Base-by-base conservation (phyloP, 2,329 filamentous ascomycete genomes). In the Pseudopithomyces maydicus region DNA sequence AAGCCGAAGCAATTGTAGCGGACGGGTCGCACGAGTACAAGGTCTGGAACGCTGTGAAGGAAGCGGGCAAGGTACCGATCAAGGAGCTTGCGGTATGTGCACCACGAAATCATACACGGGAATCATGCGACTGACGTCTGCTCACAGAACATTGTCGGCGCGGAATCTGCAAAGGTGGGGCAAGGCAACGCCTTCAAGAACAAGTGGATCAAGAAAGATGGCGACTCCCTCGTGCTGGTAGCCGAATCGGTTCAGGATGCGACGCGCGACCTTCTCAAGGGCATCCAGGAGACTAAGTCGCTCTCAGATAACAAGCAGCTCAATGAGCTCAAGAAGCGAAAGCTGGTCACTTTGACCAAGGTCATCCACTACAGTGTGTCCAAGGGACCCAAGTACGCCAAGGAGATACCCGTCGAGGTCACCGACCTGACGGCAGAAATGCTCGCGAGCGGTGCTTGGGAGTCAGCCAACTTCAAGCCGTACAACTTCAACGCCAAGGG, bases 341-440 rank as follows among this genome's bases (percentile, higher is more conserved):
- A 97, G 80, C 85, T 99, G 48, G 83, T 97, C 62, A 88, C 85
- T 64, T 82, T 91, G 71, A 87, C 91, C 67, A 98, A 97, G 81
- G 85, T 91, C 56, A 90, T 96, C 68, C 88, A 82, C 75, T 99
- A 95, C 84, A 90, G 85, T 66, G 87, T 96, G 58, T 81, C 81
- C 58, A 97, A 97, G 81, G 95, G 92, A 0, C 79, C 88, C 58
- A 96, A 96, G 77, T 99, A 92, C 74, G 91, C 92, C 42, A 85
- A 90, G 47, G 90, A 97, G 78, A 90, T 98, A 63, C 84, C 90
- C 44, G 92, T 96, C 78, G 93, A 98, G 80, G 92, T 96, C 78
- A 97, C 95, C 42, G 95, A 99, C 74, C 81, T 99, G 72, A 98
- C 95, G 11, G 89, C 88, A 51, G 95, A 99, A 56, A 97, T 99